Evolutionary conservation across 768 basidiomycete species (phyloP).

Genomic region (Mycena epipterygia): DNA sequence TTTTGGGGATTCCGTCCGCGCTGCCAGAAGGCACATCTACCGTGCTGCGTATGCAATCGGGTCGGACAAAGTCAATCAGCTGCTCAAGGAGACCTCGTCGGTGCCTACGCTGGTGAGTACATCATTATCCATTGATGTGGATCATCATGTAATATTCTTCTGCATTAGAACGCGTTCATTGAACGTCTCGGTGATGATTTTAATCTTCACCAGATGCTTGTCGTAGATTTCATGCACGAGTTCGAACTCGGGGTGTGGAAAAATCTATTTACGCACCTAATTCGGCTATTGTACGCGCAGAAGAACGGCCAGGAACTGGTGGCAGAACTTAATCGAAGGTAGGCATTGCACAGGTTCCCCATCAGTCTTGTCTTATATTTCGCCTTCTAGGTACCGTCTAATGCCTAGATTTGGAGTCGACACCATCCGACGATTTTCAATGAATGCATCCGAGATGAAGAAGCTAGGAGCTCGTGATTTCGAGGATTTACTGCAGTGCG

Average conservation of each 20-base stretch:
- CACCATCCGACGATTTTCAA: constrained; percentile 43
- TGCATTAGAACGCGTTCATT: constrained; percentile 53
- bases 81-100: constrained; percentile 19
- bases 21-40: constrained; percentile 9
- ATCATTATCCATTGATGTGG: background rate
- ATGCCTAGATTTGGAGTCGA: constrained; percentile 36
- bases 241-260: constrained; percentile 56
- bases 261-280: constrained; percentile 48
- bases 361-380: background rate
- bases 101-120: too few species aligned
- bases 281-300: constrained; percentile 47
- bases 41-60: background rate
- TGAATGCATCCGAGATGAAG: constrained; percentile 43
- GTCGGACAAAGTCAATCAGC: background rate
- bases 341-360: background rate
- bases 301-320: too few species aligned
- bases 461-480: too few species aligned
- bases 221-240: constrained; percentile 55
- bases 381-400: constrained; percentile 33
- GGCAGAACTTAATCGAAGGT: constrained; percentile 43
- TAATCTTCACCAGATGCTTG: constrained; percentile 44
- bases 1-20: background rate
- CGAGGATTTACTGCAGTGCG: too few species aligned
- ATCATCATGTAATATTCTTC: background rate
- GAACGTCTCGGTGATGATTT: constrained; percentile 36